Conservation (phyloP, 768 basidiomycete species). For the Daedaleopsis sinensis region DNA sequence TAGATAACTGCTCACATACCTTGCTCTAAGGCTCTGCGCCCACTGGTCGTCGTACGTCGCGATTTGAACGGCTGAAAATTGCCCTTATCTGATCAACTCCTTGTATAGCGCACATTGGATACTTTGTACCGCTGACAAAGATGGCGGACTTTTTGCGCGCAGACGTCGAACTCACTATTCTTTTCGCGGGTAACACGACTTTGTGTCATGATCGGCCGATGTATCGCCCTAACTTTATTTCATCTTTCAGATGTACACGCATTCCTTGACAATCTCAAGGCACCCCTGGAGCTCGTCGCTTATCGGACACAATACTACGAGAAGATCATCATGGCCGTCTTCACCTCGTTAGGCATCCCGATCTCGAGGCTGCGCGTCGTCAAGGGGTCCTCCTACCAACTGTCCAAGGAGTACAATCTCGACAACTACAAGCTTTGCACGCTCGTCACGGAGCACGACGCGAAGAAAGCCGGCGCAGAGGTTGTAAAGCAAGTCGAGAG, state of each 20-base stretch:
- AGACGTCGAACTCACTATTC: slow-evolving; percentile 73
- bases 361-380: slow-evolving; percentile 83
- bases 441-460: slow-evolving; percentile 93
- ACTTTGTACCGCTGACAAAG: slow-evolving; percentile 94
- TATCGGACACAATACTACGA: slow-evolving; percentile 92
- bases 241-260: slow-evolving; percentile 80
- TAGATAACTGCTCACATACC: neutral
- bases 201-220: neutral
- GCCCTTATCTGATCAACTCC: slow-evolving; percentile 9
- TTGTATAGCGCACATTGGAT: slow-evolving; percentile 87
- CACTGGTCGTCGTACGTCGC: slow-evolving; percentile 85
- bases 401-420: slow-evolving; percentile 88
- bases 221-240: neutral
- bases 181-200: slow-evolving; percentile 18
- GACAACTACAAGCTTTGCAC: slow-evolving; percentile 93
- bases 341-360: slow-evolving; percentile 89
- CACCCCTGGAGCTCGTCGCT: slow-evolving; percentile 87
- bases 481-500: slow-evolving; percentile 98
- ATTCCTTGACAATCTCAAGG: slow-evolving; percentile 97
- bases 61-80: neutral
- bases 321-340: slow-evolving; percentile 77
- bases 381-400: slow-evolving; percentile 90
- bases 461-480: slow-evolving; percentile 97
- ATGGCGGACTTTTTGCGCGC: slow-evolving; percentile 95
- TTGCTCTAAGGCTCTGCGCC: slow-evolving; percentile 78